Conservation (phyloP, 805 yeast genomes). For the Brettanomyces custersianus region DNA sequence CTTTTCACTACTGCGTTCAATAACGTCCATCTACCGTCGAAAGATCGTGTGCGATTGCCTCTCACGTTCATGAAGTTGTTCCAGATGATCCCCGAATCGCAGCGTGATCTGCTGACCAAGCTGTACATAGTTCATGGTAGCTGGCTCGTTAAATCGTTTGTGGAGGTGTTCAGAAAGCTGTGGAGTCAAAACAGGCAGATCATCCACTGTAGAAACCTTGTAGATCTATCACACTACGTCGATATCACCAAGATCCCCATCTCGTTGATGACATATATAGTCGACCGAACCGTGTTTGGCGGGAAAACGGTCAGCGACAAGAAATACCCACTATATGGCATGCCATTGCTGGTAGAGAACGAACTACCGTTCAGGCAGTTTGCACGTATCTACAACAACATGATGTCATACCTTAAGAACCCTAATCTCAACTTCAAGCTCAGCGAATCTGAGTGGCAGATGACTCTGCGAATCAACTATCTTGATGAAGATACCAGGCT, state of each 20-base stretch:
- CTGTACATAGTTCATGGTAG: conserved; percentile 82
- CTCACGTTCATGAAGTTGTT: conserved; percentile 32
- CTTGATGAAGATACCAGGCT: conserved; percentile 17
- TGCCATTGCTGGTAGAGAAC: conserved; percentile 19
- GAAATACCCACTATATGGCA: conserved; percentile 26
- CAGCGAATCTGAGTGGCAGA: conserved; percentile 20
- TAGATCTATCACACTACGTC: conserved; percentile 36
- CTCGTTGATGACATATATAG: conserved; percentile 60
- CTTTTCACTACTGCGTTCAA: conserved; percentile 80
- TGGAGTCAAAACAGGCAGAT: conserved; percentile 16
- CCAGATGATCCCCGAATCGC: conserved; percentile 46
- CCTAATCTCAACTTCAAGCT: conserved; percentile 18
- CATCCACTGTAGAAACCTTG: conserved; percentile 28
- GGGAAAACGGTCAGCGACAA: conserved; percentile 44
- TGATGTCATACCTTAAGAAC: conserved; percentile 22
- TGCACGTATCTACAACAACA: conserved; percentile 24
- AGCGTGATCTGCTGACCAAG: conserved; percentile 46
- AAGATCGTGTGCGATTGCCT: conserved; percentile 17
- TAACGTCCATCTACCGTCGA: conserved; percentile 18
- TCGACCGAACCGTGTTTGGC: conserved; percentile 44
- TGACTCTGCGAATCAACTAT: conserved; percentile 16
- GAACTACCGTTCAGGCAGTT: conserved; percentile 22
- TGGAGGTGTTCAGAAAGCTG: conserved; percentile 62
- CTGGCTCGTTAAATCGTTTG: conserved; percentile 76
- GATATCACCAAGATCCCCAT: conserved; percentile 75